phyloP scores from a whole-genome alignment of 1,284 basidiomycete genomes.

The Malassezia sympodialis region DNA sequence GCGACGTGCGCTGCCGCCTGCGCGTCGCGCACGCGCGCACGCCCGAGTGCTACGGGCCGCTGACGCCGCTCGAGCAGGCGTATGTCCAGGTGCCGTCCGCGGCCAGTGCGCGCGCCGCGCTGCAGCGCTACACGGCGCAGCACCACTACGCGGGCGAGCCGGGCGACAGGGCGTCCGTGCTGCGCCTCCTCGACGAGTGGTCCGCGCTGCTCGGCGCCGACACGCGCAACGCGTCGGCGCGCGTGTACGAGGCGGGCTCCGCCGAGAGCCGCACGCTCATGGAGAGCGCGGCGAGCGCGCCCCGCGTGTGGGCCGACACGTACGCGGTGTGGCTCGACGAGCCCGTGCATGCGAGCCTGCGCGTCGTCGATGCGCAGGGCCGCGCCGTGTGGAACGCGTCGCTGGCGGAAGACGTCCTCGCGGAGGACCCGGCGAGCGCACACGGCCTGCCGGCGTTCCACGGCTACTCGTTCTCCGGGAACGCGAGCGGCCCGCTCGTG shows the following conservation, averaged over 20 bases:
- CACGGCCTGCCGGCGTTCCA: conserved; percentile 51
- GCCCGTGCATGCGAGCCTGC: conserved; percentile 33
- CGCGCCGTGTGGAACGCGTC: conserved; percentile 57
- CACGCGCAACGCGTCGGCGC: conserved; percentile 20
- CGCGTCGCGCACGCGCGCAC: neutral
- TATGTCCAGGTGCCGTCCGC: conserved; percentile 25
- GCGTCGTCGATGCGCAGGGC: conserved; percentile 24
- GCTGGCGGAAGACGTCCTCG: conserved; percentile 48
- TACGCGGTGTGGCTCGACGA: conserved; percentile 44
- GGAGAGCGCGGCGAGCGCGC: conserved; percentile 3
- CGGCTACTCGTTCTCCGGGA: conserved; percentile 48
- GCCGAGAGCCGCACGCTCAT: conserved; percentile 25
- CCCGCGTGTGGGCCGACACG: conserved; percentile 41
- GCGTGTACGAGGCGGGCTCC: conserved; percentile 42
- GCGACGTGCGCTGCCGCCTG: neutral
- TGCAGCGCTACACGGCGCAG: conserved; percentile 31
- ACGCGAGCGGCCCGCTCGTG: conserved; percentile 57
- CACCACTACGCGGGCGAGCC: conserved; percentile 33
- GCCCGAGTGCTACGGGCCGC: neutral
- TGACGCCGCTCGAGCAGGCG: conserved; percentile 12
- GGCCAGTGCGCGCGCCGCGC: conserved; percentile 21
- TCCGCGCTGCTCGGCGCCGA: conserved; percentile 28
- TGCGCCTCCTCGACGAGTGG: conserved; percentile 33
- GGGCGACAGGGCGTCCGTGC: conserved; percentile 28
- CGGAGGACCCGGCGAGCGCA: conserved; percentile 50